A percentile compares a stretch with the other conserved stretches of the same genome.
These are phyloP conservation scores for Claviceps pusilla DNA, from an alignment of 2,329 filamentous ascomycete genomes.

Conservation along the genomic window DNA sequence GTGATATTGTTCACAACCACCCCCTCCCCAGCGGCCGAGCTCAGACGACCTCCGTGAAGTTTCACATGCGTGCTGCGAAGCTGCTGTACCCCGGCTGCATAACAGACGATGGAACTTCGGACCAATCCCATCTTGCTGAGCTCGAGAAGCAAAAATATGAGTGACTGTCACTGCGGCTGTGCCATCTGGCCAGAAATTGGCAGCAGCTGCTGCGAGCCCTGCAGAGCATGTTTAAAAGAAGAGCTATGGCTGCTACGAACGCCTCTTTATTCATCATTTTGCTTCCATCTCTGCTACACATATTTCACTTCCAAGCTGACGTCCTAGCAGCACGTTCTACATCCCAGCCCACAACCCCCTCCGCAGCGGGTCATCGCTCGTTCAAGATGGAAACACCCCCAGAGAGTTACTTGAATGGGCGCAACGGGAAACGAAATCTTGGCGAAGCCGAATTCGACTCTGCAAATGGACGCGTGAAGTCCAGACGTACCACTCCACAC, in stretches of 20 bases:
- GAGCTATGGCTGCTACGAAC: neutral
- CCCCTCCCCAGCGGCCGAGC: neutral
- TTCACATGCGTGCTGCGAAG: neutral
- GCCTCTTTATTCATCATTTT: neutral
- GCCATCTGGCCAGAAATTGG: neutral
- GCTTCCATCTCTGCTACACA: neutral
- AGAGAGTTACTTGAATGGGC: conserved; percentile 10
- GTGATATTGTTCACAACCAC: neutral
- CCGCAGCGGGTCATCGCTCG: neutral
- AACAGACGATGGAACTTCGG: neutral
- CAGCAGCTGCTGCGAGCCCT: neutral
- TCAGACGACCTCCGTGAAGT: neutral
- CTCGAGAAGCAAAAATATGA: neutral
- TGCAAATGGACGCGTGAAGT: conserved; percentile 14
- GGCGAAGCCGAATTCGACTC: conserved; percentile 9
- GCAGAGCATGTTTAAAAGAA: neutral
- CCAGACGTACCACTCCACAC: conserved; percentile 17
- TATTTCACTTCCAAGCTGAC: neutral
- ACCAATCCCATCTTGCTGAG: neutral
- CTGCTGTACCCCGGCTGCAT: neutral
- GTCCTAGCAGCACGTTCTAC: neutral
- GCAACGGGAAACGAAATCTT: conserved; percentile 17
- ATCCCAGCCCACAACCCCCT: neutral
- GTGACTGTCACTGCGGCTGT: neutral
- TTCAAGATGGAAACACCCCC: neutral